These are phyloP conservation scores for Hypomontagnella monticulosa DNA, from an alignment of 495 filamentous ascomycete genomes.

Conservation along the genomic window DNA sequence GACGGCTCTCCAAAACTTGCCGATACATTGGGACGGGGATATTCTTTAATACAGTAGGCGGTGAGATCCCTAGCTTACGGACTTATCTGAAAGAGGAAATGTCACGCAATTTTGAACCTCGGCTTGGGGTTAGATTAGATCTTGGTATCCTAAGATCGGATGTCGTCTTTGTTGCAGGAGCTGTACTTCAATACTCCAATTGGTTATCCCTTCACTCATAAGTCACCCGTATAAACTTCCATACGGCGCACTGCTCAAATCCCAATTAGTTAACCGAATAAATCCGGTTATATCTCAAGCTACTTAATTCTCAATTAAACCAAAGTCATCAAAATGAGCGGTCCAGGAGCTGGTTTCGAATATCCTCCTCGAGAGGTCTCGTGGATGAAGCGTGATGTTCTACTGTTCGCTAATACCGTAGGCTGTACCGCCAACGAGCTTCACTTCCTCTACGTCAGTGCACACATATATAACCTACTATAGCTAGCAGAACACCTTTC, in stretches of 20 bases:
- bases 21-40: too few species aligned
- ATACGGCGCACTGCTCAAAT: neutral
- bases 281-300: neutral
- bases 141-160: conserved; percentile 8
- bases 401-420: conserved; percentile 89
- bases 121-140: conserved; percentile 10
- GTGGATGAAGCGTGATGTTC: conserved; percentile 86
- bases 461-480: conserved; percentile 1
- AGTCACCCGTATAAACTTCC: too few species aligned
- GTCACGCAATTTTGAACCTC: conserved; percentile 15
- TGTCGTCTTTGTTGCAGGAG: neutral
- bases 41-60: too few species aligned
- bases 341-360: conserved; percentile 80
- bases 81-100: neutral
- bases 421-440: conserved; percentile 85
- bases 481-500: neutral
- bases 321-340: conserved; percentile 49
- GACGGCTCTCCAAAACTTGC: too few species aligned
- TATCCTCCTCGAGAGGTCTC: conserved; percentile 75
- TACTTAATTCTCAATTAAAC: neutral
- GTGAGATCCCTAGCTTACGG: neutral
- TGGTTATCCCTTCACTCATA: neutral
- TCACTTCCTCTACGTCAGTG: conserved; percentile 84
- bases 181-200: conserved; percentile 1
- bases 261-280: neutral